A percentile compares a stretch with the other conserved stretches of the same genome.
Evolutionary conservation across 495 filamentous ascomycete genomes (phyloP).

Genomic region (Aspergillus nanangensis): DNA sequence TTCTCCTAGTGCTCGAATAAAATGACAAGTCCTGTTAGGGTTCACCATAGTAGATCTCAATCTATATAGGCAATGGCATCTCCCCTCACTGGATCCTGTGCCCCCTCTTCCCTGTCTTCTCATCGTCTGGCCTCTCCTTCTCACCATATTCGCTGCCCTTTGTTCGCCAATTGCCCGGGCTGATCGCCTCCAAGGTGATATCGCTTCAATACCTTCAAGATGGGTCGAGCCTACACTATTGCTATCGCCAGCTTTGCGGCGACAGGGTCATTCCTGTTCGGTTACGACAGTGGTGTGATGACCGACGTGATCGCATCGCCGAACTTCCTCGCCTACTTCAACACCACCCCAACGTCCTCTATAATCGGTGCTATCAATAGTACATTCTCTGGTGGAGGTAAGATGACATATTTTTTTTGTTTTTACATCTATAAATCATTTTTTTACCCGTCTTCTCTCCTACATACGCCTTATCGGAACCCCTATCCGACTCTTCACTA

Average conservation of each 20-base stretch:
- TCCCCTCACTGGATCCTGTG: background rate
- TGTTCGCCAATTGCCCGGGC: background rate
- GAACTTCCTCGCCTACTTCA: slow-evolving; percentile 45
- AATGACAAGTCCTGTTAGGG: background rate
- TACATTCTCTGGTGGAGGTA: slow-evolving; percentile 51
- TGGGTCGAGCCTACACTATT: slow-evolving; percentile 43
- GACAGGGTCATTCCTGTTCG: slow-evolving; percentile 49
- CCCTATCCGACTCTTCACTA: too few species aligned
- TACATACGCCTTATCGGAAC: background rate
- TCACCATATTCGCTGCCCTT: too few species aligned
- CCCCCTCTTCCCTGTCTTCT: background rate
- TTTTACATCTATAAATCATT: background rate
- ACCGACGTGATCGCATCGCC: slow-evolving; percentile 48
- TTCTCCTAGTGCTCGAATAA: background rate
- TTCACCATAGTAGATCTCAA: background rate
- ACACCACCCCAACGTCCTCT: slow-evolving; percentile 41
- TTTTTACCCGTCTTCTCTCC: background rate
- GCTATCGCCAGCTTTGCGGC: slow-evolving; percentile 40
- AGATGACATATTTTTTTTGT: too few species aligned
- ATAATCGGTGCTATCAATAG: slow-evolving; percentile 55
- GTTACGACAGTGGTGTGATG: slow-evolving; percentile 55
- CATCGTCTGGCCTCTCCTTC: too few species aligned
- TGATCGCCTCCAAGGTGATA: background rate
- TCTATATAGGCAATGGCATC: slow-evolving; percentile 13
- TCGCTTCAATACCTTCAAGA: slow-evolving; percentile 13